A percentile compares a stretch with the other conserved stretches of the same genome.
Conservation (phyloP, 2,329 filamentous ascomycete genomes). For the Monosporascus sp. region DNA sequence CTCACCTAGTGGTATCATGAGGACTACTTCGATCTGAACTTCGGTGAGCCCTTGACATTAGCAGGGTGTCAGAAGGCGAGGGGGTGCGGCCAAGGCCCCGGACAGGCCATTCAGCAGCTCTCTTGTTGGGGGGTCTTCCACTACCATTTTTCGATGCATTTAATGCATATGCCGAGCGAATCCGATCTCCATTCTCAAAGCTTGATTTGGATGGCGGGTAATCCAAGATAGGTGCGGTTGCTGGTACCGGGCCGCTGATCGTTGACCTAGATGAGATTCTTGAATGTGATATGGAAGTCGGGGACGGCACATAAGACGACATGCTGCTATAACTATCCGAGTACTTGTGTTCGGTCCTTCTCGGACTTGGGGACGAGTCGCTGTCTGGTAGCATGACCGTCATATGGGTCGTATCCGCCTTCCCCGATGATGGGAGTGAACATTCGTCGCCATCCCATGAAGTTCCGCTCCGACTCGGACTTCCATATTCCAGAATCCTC, state of each 20-base stretch:
- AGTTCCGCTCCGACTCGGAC: background rate
- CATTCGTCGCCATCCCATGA: background rate
- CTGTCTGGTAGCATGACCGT: conserved; percentile 15
- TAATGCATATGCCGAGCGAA: conserved; percentile 6
- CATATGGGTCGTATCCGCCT: conserved; percentile 14
- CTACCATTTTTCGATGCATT: conserved; percentile 10
- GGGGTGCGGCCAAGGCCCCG: conserved; percentile 8
- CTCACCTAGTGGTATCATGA: conserved; percentile 17
- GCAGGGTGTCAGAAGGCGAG: conserved; percentile 28
- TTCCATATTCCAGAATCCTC: background rate
- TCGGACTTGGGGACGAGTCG: conserved; percentile 26
- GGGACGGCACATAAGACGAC: conserved; percentile 44
- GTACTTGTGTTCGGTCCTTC: conserved; percentile 36
- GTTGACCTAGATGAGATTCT: conserved; percentile 51
- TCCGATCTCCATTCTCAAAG: conserved; percentile 7
- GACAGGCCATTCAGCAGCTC: conserved; percentile 7
- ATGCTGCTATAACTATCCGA: conserved; percentile 50
- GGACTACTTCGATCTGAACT: conserved; percentile 14
- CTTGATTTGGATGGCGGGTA: conserved; percentile 32
- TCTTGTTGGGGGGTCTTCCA: conserved; percentile 9
- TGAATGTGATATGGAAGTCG: conserved; percentile 43
- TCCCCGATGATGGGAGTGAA: background rate
- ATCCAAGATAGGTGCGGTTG: conserved; percentile 31
- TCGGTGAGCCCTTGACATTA: conserved; percentile 20
- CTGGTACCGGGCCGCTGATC: conserved; percentile 35